Evolutionary conservation across 1,139 yeast species (phyloP).

Genomic region (Oligophagozyma castellii): DNA sequence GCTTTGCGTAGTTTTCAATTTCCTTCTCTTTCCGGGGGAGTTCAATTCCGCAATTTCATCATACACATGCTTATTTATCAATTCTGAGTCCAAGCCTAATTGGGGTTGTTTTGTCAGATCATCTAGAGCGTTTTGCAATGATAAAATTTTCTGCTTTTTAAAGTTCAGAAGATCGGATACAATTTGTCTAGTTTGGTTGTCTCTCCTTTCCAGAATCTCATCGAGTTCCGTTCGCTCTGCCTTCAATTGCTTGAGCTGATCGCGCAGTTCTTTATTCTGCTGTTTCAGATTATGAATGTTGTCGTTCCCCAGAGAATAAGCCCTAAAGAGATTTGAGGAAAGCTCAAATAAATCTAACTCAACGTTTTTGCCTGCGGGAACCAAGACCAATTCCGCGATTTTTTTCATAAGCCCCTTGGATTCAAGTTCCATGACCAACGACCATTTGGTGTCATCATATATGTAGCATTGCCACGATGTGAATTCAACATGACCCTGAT

Average conservation of each 20-base stretch:
- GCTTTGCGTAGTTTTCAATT: constrained; percentile 2
- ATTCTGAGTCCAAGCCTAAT: constrained; percentile 7
- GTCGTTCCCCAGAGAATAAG: constrained; percentile 8
- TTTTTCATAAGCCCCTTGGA: constrained; percentile 10
- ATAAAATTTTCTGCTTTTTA: constrained; percentile 16
- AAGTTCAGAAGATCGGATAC: constrained; percentile 15
- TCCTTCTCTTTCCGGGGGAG: constrained; percentile 18
- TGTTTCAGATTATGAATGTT: constrained; percentile 1
- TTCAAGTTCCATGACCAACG: constrained; percentile 11
- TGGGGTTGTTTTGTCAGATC: constrained; percentile 3
- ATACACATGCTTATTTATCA: constrained; percentile 11
- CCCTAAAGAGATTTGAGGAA: constrained; percentile 9
- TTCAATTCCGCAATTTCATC: constrained; percentile 11
- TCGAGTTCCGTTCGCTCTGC: constrained; percentile 8
- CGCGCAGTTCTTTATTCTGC: constrained; percentile 1
- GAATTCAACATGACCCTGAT: neutral
- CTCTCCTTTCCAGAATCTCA: constrained; percentile 9
- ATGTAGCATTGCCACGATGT: constrained; percentile 8
- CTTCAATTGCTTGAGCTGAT: constrained; percentile 4
- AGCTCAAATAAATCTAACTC: constrained; percentile 18
- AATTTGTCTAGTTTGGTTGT: constrained; percentile 10
- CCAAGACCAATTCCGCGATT: constrained; percentile 11
- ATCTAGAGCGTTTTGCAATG: constrained; percentile 5
- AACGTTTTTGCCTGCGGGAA: constrained; percentile 4
- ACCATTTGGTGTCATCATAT: constrained; percentile 7